Conservation (phyloP, 164 flowering plant species). For the Houttuynia cordata region DNA sequence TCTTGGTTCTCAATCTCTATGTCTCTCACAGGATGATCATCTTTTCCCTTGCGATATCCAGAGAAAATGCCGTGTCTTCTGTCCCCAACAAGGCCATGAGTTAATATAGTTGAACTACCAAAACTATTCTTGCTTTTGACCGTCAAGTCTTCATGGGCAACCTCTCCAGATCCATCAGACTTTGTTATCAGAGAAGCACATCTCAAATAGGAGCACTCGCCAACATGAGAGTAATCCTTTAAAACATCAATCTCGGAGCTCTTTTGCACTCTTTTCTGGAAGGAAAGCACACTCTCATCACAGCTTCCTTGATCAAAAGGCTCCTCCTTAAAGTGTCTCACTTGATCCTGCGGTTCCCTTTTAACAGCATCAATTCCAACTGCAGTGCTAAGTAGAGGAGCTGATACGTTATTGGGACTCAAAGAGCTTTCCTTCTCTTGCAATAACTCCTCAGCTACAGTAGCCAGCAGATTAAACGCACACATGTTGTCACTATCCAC, state of each 20-base stretch:
- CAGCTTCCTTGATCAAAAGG: slow-evolving; percentile 33
- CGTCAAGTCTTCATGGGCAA: slow-evolving; percentile 17
- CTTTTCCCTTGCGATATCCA: slow-evolving; percentile 22
- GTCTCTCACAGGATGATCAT: slow-evolving; percentile 13
- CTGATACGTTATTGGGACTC: slow-evolving; percentile 10
- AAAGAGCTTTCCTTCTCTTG: slow-evolving; percentile 38
- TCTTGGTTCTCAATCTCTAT: slow-evolving; percentile 16
- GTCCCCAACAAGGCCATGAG: slow-evolving; percentile 5
- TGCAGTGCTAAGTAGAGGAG: slow-evolving; percentile 16
- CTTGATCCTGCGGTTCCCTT: slow-evolving; percentile 22
- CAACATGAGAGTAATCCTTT: slow-evolving; percentile 17
- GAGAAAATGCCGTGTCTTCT: slow-evolving; percentile 15
- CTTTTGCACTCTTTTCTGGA: slow-evolving; percentile 23
- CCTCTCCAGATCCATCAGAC: slow-evolving; percentile 34
- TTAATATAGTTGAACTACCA: slow-evolving; percentile 15
- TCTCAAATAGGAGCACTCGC: slow-evolving; percentile 17
- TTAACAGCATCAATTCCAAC: slow-evolving; percentile 14
- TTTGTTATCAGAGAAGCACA: slow-evolving; percentile 23
- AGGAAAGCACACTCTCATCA: slow-evolving; percentile 16
- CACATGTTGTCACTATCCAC: slow-evolving; percentile 31
- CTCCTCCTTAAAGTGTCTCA: slow-evolving; percentile 30
- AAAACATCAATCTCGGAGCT: slow-evolving; percentile 7
- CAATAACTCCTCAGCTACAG: slow-evolving; percentile 76
- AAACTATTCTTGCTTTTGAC: slow-evolving; percentile 23
- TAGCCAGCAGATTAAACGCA: slow-evolving; percentile 89